Conservation (phyloP, 148 eudicot species). For the Cornus kousa region DNA sequence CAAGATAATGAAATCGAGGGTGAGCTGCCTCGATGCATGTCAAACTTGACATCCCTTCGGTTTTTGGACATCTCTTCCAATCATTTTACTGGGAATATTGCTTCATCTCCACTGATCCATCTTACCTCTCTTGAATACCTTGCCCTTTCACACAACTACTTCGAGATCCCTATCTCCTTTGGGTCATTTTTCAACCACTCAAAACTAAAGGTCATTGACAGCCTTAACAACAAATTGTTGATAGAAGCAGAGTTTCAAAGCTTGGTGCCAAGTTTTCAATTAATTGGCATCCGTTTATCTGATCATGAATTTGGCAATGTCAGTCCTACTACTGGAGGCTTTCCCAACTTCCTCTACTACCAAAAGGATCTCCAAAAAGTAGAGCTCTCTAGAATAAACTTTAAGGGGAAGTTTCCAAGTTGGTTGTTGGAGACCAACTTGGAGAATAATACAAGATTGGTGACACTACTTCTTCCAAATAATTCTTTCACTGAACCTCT, state of each 20-base stretch:
- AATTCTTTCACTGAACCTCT: too few relatives aligned
- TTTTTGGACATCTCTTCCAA: background rate
- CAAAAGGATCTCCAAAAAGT: too few relatives aligned
- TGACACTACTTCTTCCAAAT: too few relatives aligned
- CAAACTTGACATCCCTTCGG: slow-evolving; percentile 1
- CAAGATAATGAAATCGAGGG: background rate
- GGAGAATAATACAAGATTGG: too few relatives aligned
- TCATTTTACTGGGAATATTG: background rate
- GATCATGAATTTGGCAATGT: background rate
- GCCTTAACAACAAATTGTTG: background rate
- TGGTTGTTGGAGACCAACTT: too few relatives aligned
- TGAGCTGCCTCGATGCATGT: background rate
- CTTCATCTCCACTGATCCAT: background rate
- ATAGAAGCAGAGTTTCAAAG: background rate
- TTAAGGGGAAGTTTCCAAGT: too few relatives aligned
- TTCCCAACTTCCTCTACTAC: background rate
- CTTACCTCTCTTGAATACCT: slow-evolving; percentile 10
- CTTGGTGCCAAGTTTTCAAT: slow-evolving; percentile 13
- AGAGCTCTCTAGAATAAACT: too few relatives aligned
- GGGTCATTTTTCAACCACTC: slow-evolving; percentile 7
- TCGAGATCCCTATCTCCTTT: slow-evolving; percentile 18
- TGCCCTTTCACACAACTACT: background rate
- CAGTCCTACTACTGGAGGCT: too few relatives aligned
- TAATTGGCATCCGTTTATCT: slow-evolving; percentile 3
- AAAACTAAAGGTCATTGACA: slow-evolving; percentile 10